These are phyloP conservation scores for Seiridium unicorne DNA, from an alignment of 2,329 filamentous ascomycete genomes.

Conservation along the genomic window DNA sequence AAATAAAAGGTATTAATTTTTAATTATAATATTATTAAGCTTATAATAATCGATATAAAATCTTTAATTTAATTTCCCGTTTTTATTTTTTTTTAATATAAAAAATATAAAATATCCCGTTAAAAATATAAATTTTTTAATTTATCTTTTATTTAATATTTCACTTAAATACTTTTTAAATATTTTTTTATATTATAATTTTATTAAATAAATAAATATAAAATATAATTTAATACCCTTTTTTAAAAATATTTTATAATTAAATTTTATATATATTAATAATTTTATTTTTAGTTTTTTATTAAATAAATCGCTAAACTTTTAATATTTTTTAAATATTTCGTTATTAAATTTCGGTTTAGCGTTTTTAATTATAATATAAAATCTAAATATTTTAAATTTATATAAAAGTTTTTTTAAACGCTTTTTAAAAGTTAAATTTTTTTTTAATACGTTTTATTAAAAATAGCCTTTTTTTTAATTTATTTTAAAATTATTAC, in stretches of 20 bases:
- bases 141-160: neutral
- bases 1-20: neutral
- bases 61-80: neutral
- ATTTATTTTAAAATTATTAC: neutral
- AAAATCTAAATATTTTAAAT: neutral
- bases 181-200: neutral
- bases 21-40: neutral
- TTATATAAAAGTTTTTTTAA: neutral
- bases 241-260: neutral
- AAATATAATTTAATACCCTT: neutral
- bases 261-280: neutral
- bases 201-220: neutral
- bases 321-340: neutral
- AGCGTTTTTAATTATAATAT: neutral
- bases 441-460: neutral
- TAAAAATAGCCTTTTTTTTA: neutral
- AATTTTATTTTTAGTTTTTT: neutral
- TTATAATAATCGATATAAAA: neutral
- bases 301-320: constrained; percentile 1
- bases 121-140: neutral
- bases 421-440: neutral
- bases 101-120: neutral
- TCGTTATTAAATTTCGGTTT: neutral
- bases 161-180: neutral
- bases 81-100: constrained; percentile 1